Conservation (phyloP, 805 yeast genomes). For the Wickerhamiella australiensis region DNA sequence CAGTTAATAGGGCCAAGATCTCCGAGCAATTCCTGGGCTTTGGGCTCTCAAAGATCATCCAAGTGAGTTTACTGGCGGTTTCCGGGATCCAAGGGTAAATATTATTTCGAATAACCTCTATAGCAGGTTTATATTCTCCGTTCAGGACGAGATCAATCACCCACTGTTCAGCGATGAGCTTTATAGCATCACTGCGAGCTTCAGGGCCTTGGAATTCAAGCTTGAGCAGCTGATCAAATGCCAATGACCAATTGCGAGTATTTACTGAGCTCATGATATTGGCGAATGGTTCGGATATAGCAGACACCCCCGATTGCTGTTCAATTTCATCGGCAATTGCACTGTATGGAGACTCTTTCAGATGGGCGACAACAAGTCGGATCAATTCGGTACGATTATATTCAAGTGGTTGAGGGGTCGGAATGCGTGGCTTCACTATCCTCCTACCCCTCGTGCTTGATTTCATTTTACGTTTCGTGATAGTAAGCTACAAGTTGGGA, state of each 20-base stretch:
- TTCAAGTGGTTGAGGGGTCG: not conserved
- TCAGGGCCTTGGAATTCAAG: not conserved
- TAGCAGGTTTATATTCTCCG: not conserved
- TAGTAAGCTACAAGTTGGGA: not conserved
- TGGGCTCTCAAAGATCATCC: not conserved
- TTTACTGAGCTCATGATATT: not conserved
- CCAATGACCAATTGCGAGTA: not conserved
- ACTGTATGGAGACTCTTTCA: not conserved
- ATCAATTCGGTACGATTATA: not conserved
- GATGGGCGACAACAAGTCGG: not conserved
- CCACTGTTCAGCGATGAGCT: not conserved
- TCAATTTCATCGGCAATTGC: not conserved
- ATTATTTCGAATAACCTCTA: not conserved
- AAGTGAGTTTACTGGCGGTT: not conserved
- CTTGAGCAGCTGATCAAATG: not conserved
- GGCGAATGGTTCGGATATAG: not conserved
- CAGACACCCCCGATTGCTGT: not conserved
- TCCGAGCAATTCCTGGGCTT: not conserved
- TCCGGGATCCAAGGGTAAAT: not conserved
- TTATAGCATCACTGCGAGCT: not conserved
- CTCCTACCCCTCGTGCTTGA: not conserved
- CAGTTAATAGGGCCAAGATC: not conserved
- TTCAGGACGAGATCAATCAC: not conserved
- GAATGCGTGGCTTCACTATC: not conserved
- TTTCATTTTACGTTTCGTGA: conserved; percentile 6